Evolutionary conservation across 2,329 filamentous ascomycete species (phyloP), one percentile per base, ranked within the genome.

Genomic region (Fusarium vanettenii): DNA sequence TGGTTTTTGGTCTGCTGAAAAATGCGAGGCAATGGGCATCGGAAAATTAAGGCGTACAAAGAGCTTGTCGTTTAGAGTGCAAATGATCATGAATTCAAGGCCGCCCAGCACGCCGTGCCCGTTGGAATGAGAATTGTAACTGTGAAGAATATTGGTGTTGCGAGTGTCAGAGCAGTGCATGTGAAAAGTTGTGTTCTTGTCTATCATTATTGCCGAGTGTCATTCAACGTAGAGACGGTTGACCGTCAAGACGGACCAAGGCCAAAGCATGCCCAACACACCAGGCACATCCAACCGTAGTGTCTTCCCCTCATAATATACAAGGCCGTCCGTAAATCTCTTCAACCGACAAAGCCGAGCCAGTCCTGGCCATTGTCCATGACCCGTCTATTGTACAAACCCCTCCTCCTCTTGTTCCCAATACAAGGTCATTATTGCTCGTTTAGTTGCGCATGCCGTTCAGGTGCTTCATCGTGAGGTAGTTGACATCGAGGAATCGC

Each of bases 401-500:
- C 9, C 29, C 33, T n/a, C 39, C 16, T 65, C 52, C 9, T 56
- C 52, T 37, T n/a, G n/a, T n/a, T 6, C 25, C 22, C 7, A 43
- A 73, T 43, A 48, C 35, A 75, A 31, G 18, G 22, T 22, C 56
- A 22, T 56, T 59, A 55, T 60, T 25, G 52, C 22, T 31, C 9
- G 5, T 14, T 60, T 69, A 79, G 60, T 72, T 76, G 37, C 88
- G 86, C 86, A 89, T 85, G 72, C 81, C 89, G 82, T 97, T 92
- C 80, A 98, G 86, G 82, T 98, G 93, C 87, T 92, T 93, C 84
- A 98, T 87, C n/a, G 97, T 93, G 63, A 94, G 87, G 75, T 94
- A 85, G 85, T 96, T 97, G 73, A 95, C 90, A 84, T 99, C 97
- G 86, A 98, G 89, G 85, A 97, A 98, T 66, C 97, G 89, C 80